Evolutionary conservation across 148 eudicot species (phyloP), one percentile per base, ranked within the genome.

Genomic region (Vaccinium myrtillus): DNA sequence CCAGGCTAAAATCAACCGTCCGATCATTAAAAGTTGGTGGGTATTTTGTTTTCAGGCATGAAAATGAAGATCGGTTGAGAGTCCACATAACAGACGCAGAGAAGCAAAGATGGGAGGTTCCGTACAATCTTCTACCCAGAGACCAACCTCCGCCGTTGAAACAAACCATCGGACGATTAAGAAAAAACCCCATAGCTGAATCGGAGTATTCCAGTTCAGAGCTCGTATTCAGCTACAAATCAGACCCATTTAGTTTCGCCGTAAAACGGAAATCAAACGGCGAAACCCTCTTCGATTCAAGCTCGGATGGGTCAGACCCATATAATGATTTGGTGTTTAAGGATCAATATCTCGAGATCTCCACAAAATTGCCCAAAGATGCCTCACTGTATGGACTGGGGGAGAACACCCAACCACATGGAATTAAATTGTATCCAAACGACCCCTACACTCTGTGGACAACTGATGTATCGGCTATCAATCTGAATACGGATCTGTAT

Each of bases 101-200:
- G 11, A 91, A 92, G 79, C 94, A 92, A 79, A 90, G 99, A 83
- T 96, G 99, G 99, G 99, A 96, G 78, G 98, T 96, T 10, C 98
- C 99, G 1, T 96, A 96, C 83, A 87, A 93, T 77, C 92, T 96
- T 13, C 58, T 96, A 51, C 99, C 97, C 1, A 89, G 99, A 90
- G 92, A 89, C 43, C 88, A 87, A 16, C 90, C 97, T 8, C 94
- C 95, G 9, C 76, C 93, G 63, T 48, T 87, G 15, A 89, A 92
- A 61, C 89, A 92, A 74, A 14, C 90, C 39, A 79, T 85, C 32
- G 85, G 86, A 50, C 85, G 76, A 27, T 85, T 90, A 56, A 82
- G 91, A 81, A 94, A 86, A 82, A 80, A 84, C 90, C 97, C 92
- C 1, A n/a, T 89, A 58, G 79, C 87, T 6, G 80, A 79, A 5